Base-by-base conservation (phyloP, 2,329 filamentous ascomycete genomes). In the Ampelomyces quisqualis region DNA sequence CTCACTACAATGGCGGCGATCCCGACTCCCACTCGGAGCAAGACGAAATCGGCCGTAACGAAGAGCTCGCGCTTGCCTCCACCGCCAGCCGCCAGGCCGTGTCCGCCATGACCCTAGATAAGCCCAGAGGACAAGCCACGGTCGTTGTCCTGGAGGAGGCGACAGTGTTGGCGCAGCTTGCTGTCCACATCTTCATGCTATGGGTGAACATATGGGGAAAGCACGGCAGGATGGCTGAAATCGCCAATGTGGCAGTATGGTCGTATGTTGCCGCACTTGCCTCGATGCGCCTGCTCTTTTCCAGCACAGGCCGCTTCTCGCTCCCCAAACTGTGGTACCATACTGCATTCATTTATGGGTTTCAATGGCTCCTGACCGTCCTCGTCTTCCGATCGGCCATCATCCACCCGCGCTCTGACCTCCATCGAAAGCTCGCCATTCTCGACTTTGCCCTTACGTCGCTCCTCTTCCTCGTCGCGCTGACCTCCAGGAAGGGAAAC, bases 401-500 rank as follows among this genome's bases (percentile, higher is more conserved):
- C 43, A 82, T 97, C 47, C 85, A 93, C 66, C 85, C 88, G 0
- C 76, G 74, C 34, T 87, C 86, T 6, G 70, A 65, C 38, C 67
- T 82, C 26, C 74, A 81, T 3, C 78, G 85, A 62, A 75, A 77
- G 34, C 74, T 95, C 32, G 77, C 81, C 49, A 82, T 89, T 47
- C 70, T 79, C 44, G 83, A 94, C 57, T 97, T 97, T 60, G 73
- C 75, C 1, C 73, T 97, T 45, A 81, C 80, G 5, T 84, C 85
- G 0, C 64, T 95, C 9, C 77, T 98, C 9, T 83, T 90, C 38
- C 67, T 80, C 31, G 84, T 96, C 63, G 82, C 88, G 29, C 69
- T 94, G 41, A 86, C 84, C 36, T 94, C 89, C 47, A 83, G 93
- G 51, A 93, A 90, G 71, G 93, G 93, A 30, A 97, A 97, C 69